Conservation (phyloP, 1,139 yeast species). For the Blastobotrys petasosporus region DNA sequence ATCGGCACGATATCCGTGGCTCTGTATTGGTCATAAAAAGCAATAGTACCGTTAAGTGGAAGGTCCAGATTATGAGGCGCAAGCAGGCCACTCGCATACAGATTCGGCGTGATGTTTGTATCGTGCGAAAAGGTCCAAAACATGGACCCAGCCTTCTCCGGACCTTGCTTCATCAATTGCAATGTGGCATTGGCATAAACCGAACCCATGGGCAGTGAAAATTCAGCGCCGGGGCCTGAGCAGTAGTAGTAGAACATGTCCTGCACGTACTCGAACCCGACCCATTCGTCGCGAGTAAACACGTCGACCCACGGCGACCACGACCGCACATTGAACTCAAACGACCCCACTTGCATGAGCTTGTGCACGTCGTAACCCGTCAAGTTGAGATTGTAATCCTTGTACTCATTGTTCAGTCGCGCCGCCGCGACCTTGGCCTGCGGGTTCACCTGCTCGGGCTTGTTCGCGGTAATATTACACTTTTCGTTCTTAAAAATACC, state of each 20-base stretch:
- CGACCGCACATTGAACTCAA: constrained; percentile 47
- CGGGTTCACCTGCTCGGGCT: constrained; percentile 14
- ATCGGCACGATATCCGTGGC: constrained; percentile 43
- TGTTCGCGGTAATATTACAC: constrained; percentile 24
- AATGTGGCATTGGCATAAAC: constrained; percentile 46
- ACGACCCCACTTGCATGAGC: constrained; percentile 46
- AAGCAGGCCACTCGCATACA: constrained; percentile 44
- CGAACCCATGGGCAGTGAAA: constrained; percentile 41
- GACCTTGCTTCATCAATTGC: constrained; percentile 37
- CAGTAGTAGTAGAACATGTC: constrained; percentile 45
- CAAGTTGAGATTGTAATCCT: constrained; percentile 4
- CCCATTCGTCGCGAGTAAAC: constrained; percentile 46
- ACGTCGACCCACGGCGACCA: constrained; percentile 45
- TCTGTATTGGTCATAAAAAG: constrained; percentile 29
- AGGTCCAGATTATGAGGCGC: constrained; percentile 4
- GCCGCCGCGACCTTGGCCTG: constrained; percentile 37
- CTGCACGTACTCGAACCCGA: constrained; percentile 40
- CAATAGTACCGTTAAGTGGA: constrained; percentile 28
- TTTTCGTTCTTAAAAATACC: constrained; percentile 7
- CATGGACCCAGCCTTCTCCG: constrained; percentile 23
- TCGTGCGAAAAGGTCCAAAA: constrained; percentile 48
- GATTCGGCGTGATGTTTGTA: constrained; percentile 43
- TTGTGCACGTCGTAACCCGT: constrained; percentile 7
- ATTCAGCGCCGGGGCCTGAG: constrained; percentile 45
- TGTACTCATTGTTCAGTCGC: constrained; percentile 9